Evolutionary conservation across 352 stramenopile species (phyloP), one percentile per base, ranked within the genome.

Genomic region (Globisporangium emineosum): DNA sequence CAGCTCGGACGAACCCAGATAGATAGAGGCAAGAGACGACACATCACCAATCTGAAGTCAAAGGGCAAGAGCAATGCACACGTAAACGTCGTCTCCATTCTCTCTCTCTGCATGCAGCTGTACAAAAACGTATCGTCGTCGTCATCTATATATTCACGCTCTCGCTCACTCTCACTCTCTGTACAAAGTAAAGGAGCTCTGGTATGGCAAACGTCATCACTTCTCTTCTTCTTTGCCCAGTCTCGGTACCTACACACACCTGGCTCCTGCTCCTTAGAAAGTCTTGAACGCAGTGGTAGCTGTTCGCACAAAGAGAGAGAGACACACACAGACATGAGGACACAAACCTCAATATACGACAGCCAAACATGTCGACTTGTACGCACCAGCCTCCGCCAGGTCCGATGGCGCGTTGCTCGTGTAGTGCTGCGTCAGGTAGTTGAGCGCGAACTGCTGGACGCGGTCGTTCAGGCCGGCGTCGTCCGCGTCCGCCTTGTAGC

Each of bases 391-490:
- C 7, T 77, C 67, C 15, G 71, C 73, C 33, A 86, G 67, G 27
- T 79, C 75, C n/a, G 71, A 65, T 9, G 73, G 72, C 13, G 71
- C 70, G 45, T 80, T 54, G 54, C 42, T 57, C 17, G 73, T 59
- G 59, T 86, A 86, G 32, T 77, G 71, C 33, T 76, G 66, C 52
- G 72, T 58, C n/a, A 86, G 70, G 45, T 66, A 69, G 40, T 70
- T 51, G 32, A 86, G 66, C 27, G 78, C 78, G 47, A 81, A 83
- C 56, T 78, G 68, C 51, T 83, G 75, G 57, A 90, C 65, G 29
- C 81, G 81, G 50, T 77, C 70, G 64, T 90, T 90, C 25, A 90
- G 73, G 15, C 71, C 78, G 51, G 69, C 61, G 35, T 90, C 81
- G 25, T 88, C 79, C 29, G 74, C 64, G 25, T 86, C 77, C 17